Evolutionary conservation across 768 basidiomycete genomes (phyloP).

Genomic region (Favolaschia claudopus): DNA sequence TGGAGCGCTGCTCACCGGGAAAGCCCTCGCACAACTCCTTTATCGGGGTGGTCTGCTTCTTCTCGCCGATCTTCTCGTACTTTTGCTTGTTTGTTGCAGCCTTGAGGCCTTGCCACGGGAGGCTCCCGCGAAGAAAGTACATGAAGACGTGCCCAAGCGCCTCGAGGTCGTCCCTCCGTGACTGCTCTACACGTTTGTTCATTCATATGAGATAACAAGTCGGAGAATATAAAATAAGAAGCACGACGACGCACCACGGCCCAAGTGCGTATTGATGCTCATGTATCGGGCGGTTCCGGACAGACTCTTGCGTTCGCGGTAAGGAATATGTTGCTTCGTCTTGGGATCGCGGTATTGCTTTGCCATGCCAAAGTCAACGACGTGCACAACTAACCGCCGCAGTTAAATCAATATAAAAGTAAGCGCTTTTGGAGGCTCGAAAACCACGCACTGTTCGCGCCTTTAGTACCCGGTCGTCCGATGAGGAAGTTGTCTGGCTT

Average conservation of each 20-base stretch:
- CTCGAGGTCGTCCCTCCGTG: conserved; percentile 95
- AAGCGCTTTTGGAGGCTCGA: too few species aligned
- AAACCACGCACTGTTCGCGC: conserved; percentile 70
- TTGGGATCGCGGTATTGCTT: conserved; percentile 99
- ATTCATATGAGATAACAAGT: conserved; percentile 13
- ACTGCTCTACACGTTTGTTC: conserved; percentile 67
- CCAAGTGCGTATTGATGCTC: conserved; percentile 99
- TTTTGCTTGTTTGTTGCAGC: conserved; percentile 99
- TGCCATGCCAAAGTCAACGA: conserved; percentile 99
- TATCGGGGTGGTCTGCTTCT: conserved; percentile 98
- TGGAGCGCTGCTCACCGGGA: conserved; percentile 76
- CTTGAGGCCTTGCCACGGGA: conserved; percentile 99
- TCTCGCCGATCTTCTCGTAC: conserved; percentile 99
- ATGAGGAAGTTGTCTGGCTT: conserved; percentile 99
- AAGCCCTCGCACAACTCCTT: conserved; percentile 96
- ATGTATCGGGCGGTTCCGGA: conserved; percentile 99
- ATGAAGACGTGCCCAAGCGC: conserved; percentile 99
- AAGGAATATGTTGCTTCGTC: conserved; percentile 99
- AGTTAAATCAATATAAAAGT: conserved; percentile 15
- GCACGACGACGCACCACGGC: conserved; percentile 70
- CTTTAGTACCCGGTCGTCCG: conserved; percentile 92
- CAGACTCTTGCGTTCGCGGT: conserved; percentile 96
- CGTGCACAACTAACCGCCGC: conserved; percentile 76
- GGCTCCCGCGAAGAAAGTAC: conserved; percentile 96
- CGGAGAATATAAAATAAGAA: conserved; percentile 3